Evolutionary conservation across 2,329 filamentous ascomycete genomes (phyloP).

Genomic region (Raffaelea ambrosiae): DNA sequence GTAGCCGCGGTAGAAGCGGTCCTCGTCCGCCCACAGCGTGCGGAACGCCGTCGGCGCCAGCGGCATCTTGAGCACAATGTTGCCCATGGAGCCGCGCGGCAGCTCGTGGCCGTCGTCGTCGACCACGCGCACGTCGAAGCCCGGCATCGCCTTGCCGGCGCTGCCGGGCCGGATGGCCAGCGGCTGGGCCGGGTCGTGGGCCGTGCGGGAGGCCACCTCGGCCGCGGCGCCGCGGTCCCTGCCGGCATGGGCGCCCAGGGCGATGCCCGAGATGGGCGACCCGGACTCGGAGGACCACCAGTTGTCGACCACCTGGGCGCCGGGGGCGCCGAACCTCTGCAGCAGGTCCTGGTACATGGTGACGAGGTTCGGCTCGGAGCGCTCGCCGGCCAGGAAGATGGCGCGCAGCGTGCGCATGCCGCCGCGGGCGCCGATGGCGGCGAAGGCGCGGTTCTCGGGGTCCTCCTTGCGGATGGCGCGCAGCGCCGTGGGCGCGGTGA

Average conservation of each 20-base stretch:
- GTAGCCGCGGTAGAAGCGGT: constrained; percentile 79
- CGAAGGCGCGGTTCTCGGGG: constrained; percentile 60
- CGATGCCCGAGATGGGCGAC: constrained; percentile 49
- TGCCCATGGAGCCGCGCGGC: constrained; percentile 69
- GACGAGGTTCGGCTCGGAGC: constrained; percentile 81
- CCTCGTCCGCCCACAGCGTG: constrained; percentile 77
- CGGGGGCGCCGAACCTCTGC: constrained; percentile 53
- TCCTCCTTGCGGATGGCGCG: constrained; percentile 83
- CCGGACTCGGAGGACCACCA: constrained; percentile 55
- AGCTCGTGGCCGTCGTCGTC: constrained; percentile 71
- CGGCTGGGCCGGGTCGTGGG: constrained; percentile 27
- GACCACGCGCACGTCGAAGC: constrained; percentile 79
- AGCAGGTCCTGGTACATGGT: constrained; percentile 72
- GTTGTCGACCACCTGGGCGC: constrained; percentile 50
- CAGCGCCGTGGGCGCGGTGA: constrained; percentile 80
- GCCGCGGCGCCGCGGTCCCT: constrained; percentile 37
- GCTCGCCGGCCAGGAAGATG: constrained; percentile 80
- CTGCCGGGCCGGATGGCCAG: constrained; percentile 70
- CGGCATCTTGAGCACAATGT: constrained; percentile 78
- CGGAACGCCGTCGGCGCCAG: constrained; percentile 81
- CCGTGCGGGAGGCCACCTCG: constrained; percentile 19
- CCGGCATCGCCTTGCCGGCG: constrained; percentile 84
- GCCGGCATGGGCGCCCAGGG: constrained; percentile 49
- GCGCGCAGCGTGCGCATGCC: constrained; percentile 65
- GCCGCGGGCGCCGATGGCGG: constrained; percentile 53